A percentile compares a stretch with the other conserved stretches of the same genome.
These are phyloP conservation scores for Trichocladium antarcticum DNA, from an alignment of 495 filamentous ascomycete species.

Conservation along the genomic window DNA sequence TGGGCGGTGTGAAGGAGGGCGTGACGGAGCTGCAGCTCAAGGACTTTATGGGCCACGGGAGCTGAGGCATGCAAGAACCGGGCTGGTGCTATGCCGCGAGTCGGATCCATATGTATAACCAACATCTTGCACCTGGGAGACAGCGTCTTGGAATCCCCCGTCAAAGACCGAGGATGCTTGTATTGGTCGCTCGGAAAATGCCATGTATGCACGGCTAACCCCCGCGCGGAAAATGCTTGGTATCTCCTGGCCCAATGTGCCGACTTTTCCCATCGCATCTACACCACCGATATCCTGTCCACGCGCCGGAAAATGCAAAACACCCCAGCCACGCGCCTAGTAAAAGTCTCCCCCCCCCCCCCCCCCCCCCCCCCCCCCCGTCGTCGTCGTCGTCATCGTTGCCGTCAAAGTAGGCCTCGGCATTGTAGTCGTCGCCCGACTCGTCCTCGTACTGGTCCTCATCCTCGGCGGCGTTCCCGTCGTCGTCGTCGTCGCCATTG, in stretches of 20 bases:
- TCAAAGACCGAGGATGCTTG: no score
- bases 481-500: constrained; percentile 27
- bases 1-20: constrained; percentile 57
- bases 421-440: constrained; percentile 45
- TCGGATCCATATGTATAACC: no score
- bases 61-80: constrained; percentile 1
- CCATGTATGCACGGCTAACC: neutral
- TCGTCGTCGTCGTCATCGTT: constrained; percentile 41
- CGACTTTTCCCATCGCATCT: neutral
- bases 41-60: constrained; percentile 32
- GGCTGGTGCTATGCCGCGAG: neutral
- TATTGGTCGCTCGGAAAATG: neutral
- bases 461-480: constrained; percentile 33
- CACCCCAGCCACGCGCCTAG: neutral
- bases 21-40: constrained; percentile 57
- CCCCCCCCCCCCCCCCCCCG: constrained; percentile 37
- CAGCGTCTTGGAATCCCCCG: neutral
- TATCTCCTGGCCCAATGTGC: constrained; percentile 11
- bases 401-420: constrained; percentile 43
- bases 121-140: neutral
- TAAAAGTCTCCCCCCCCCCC: constrained; percentile 23
- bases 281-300: neutral
- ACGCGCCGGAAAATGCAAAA: constrained; percentile 8
- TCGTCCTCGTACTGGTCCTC: constrained; percentile 39
- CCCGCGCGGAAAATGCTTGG: constrained; percentile 11